Base-by-base conservation (phyloP, 352 stramenopile genomes). In the Phytopythium montanum region DNA sequence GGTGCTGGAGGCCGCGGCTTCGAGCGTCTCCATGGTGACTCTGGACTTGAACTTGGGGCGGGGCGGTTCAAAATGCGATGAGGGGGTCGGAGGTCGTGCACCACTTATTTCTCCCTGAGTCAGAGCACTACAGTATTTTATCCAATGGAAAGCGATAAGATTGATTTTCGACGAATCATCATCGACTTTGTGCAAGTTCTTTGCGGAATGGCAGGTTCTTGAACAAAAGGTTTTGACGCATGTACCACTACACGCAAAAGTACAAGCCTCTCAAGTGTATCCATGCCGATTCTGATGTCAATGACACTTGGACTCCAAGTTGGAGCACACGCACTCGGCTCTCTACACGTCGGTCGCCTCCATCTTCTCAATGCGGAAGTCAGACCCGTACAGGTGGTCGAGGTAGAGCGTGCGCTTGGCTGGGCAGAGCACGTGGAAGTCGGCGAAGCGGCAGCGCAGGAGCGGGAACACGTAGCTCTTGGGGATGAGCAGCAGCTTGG, bases 401-500 rank as follows among this genome's bases (percentile, higher is more conserved):
- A 90, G 69, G 34, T 90, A 90, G 4, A 72, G 51, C 36, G 69
- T 70, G 25, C 69, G 57, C 56, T 67, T 66, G 4, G 77, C 77
- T 6, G 77, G 77, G 53, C 80, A 90, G 26, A 79, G 66, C 19
- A 81, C 79, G 39, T 66, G 53, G 31, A 80, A 80, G 55, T 75
- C 69, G 18, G 54, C 70, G 31, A 90, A 80, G 16, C 48, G 50
- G 36, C 80, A 90, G 36, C 63, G 66, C 49, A 80, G 49, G 34
- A 87, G 54, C 21, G 77, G 74, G 38, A 72, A 87, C 13, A 85
- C 66, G 61, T 85, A 84, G 48, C 60, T 68, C 29, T 65, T 64
- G 10, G 70, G 72, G 10, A 87, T 62, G 53, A 77, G 54, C 18
- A 85, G 60, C 14, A 70, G 39, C 45, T 71, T 76, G 34, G 54